These are phyloP conservation scores for Teratosphaeria nubilosa DNA, from an alignment of 2,329 filamentous ascomycete species.

Conservation along the genomic window DNA sequence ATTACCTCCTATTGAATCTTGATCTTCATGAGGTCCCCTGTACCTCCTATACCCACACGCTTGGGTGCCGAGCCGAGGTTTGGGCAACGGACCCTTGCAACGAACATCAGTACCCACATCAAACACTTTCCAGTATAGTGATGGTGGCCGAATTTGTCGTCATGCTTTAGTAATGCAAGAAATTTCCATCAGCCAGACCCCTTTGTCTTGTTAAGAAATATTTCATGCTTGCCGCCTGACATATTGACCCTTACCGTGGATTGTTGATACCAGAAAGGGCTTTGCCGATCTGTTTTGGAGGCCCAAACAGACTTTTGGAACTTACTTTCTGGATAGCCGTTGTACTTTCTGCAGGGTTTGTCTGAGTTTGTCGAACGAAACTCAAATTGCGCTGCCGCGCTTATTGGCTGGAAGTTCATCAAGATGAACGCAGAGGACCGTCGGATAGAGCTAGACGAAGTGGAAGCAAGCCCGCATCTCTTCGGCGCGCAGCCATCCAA, in stretches of 20 bases:
- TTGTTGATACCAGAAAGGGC: background rate
- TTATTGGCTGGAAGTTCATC: background rate
- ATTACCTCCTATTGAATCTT: too few species aligned
- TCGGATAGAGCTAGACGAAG: slow-evolving; percentile 45
- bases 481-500: slow-evolving; percentile 8
- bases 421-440: slow-evolving; percentile 46
- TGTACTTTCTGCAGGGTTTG: background rate
- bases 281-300: background rate
- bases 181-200: background rate
- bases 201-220: background rate
- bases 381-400: background rate
- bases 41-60: background rate
- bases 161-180: background rate
- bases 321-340: background rate
- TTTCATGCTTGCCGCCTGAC: background rate
- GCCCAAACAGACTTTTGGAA: background rate
- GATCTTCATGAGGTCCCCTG: too few species aligned
- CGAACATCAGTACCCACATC: background rate
- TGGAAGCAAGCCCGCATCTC: slow-evolving; percentile 40
- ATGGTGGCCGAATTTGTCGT: background rate
- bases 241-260: background rate
- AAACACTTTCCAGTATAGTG: background rate
- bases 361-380: background rate
- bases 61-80: background rate
- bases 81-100: background rate